These are phyloP conservation scores for Leavenworthia alabamica DNA, from an alignment of 345 rosid genomes.

Conservation along the genomic window DNA sequence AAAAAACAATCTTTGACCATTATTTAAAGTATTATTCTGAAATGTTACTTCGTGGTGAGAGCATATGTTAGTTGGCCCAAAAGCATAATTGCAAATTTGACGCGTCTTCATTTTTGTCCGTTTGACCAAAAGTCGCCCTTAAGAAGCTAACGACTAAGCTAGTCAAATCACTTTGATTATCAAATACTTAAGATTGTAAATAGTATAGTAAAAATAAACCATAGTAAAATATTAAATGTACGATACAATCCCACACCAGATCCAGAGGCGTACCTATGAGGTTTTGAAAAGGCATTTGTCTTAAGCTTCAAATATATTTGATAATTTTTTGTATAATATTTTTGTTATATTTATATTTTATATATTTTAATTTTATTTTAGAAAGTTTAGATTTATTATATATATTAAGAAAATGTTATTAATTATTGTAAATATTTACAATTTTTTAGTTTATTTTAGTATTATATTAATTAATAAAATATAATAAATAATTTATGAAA, in stretches of 20 bases:
- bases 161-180: neutral
- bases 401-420: no score
- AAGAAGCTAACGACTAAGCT: neutral
- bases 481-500: no score
- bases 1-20: neutral
- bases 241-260: neutral
- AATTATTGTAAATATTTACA: no score
- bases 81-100: slow-evolving; percentile 11
- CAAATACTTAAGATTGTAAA: neutral
- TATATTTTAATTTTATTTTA: no score
- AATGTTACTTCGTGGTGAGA: neutral
- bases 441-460: no score
- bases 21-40: neutral
- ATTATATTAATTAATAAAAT: no score
- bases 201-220: neutral
- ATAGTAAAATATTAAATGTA: neutral
- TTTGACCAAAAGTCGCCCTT: slow-evolving; percentile 11
- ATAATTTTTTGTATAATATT: no score
- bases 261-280: no score
- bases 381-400: no score
- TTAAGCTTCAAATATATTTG: no score
- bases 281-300: no score
- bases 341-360: no score
- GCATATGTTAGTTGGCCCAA: slow-evolving; percentile 8
- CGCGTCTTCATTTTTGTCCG: slow-evolving; percentile 1